phyloP scores from a whole-genome alignment of 129 eudicot species.

The Tagetes erecta region DNA sequence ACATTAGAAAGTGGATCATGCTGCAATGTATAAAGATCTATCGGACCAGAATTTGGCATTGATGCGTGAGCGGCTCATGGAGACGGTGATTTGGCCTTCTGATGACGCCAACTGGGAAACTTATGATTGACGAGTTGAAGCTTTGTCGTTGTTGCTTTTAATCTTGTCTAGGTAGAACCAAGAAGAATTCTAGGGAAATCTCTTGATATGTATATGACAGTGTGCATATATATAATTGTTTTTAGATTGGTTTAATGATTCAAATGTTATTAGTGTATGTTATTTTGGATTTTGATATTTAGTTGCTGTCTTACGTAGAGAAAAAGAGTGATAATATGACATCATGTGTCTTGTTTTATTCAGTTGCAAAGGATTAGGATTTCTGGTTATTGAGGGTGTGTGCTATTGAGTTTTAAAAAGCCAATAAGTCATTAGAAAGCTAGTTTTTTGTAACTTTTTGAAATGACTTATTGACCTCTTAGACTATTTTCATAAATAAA shows the following conservation, averaged over 20 bases:
- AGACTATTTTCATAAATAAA: too few species aligned
- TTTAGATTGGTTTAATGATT: constrained; percentile 20
- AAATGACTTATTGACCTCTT: too few species aligned
- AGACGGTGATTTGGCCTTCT: constrained; percentile 87
- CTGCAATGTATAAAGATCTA: constrained; percentile 68
- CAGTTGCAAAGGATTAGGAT: too few species aligned
- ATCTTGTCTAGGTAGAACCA: constrained; percentile 31
- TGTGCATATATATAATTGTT: constrained; percentile 35
- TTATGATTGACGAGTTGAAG: constrained; percentile 33
- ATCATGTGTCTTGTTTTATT: neutral
- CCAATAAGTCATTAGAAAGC: too few species aligned
- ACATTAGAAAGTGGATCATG: constrained; percentile 78
- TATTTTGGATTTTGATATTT: neutral
- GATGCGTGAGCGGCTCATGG: constrained; percentile 93
- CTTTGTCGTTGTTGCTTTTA: constrained; percentile 27
- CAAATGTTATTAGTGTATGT: neutral
- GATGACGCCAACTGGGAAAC: constrained; percentile 70
- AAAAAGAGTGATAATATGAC: neutral
- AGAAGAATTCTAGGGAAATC: constrained; percentile 29
- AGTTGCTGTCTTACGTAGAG: neutral
- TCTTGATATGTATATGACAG: constrained; percentile 29
- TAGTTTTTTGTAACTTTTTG: too few species aligned
- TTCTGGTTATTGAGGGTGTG: too few species aligned
- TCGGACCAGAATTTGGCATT: constrained; percentile 86
- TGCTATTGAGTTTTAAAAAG: too few species aligned